Base-by-base conservation (phyloP, 2,329 filamentous ascomycete genomes). In the Penicillium sp. region DNA sequence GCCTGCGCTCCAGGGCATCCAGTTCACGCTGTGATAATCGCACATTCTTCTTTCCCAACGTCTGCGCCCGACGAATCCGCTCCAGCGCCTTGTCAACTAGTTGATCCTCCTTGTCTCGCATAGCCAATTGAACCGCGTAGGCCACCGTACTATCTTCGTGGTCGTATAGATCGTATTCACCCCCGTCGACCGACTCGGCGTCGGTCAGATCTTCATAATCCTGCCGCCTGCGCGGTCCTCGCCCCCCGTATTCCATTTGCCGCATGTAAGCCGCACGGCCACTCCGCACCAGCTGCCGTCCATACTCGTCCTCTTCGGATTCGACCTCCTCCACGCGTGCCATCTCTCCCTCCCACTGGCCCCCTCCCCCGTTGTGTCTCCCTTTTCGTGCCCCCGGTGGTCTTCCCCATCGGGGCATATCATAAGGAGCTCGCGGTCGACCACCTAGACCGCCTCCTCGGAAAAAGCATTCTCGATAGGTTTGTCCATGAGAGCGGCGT, bases 401-500 rank as follows among this genome's bases (percentile, higher is more conserved):
- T 96, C 92, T 96, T 96, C 91, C 92, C 92, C 88, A 91, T 83
- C 79, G 86, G 88, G 91, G 90, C 90, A 87, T 85, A 80, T 77
- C 76, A 75, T 80, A 76, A 77, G 91, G 92, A 95, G 91, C 87
- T 93, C 87, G 93, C 93, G 92, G 92, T 89, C 92, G 93, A 97
- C 91, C 91, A 95, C 82, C 85, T 97, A 98, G 88, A 98, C 93
- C 91, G 93, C 92, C 92, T 98, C 93, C 91, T 95, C 93, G 81
- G 92, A 96, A 96, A 98, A 98, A 96, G 91, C 91, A 91, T 95
- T 92, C 85, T 97, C 93, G 79, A 97, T 95, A 52, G 92, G 92
- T 82, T 95, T 96, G 72, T 97, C 92, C 87, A 97, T 85, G 70
- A 97, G 83, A 57, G 90, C 81, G 62, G 93, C 93, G 77, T 98